phyloP scores from a whole-genome alignment of 2,329 filamentous ascomycete species.

The Claviceps africana region DNA sequence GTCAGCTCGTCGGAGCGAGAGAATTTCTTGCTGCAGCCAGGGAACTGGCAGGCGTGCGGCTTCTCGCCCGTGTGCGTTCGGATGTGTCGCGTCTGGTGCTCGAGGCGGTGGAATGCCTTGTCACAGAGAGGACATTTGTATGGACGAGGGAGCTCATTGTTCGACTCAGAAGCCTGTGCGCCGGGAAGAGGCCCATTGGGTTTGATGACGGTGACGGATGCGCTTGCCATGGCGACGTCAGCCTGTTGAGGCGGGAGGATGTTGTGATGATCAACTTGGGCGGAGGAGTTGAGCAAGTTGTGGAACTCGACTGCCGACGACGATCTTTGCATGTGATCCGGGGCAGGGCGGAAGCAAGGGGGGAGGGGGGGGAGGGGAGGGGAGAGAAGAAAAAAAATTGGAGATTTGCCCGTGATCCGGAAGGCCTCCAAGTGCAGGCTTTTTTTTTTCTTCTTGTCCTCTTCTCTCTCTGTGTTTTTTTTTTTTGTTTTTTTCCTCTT shows the following conservation, averaged over 20 bases:
- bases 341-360: background rate
- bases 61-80: conserved; percentile 97
- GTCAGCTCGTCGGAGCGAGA: conserved; percentile 93
- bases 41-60: conserved; percentile 89
- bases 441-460: too few species aligned
- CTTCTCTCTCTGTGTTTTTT: too few species aligned
- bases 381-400: background rate
- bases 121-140: conserved; percentile 99
- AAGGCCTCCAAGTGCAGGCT: background rate
- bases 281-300: conserved; percentile 54
- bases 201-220: conserved; percentile 42
- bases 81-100: conserved; percentile 86
- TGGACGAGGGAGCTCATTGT: conserved; percentile 70
- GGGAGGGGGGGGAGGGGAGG: too few species aligned
- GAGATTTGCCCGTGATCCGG: background rate
- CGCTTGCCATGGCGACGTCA: conserved; percentile 32
- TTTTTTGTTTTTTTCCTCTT: too few species aligned
- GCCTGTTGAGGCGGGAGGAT: conserved; percentile 16
- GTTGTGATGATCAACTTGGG: conserved; percentile 13
- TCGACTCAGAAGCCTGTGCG: conserved; percentile 42
- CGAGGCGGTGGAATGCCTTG: conserved; percentile 94
- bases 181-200: conserved; percentile 48
- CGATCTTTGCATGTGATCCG: conserved; percentile 60
- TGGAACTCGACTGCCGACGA: conserved; percentile 61
- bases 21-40: conserved; percentile 93